These are phyloP conservation scores for Pleurotus tuber-regium DNA, from an alignment of 768 basidiomycete genomes.

Conservation along the genomic window DNA sequence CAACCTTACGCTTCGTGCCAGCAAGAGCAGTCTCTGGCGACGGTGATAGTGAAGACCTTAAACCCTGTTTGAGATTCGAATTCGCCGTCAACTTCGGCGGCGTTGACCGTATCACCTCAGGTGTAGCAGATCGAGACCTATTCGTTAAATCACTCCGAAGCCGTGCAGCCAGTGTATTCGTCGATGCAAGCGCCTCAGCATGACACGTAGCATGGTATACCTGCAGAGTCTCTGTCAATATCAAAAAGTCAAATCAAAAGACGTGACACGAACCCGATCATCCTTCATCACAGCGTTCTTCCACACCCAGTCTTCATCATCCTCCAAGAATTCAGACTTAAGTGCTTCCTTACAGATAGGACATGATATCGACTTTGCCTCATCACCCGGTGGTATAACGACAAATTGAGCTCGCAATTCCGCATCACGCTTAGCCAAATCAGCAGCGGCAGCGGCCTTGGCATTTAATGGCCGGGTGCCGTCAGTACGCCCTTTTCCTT, in stretches of 20 bases:
- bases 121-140: constrained; percentile 75
- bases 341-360: constrained; percentile 95
- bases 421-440: constrained; percentile 70
- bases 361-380: constrained; percentile 81
- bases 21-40: constrained; percentile 50
- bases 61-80: constrained; percentile 32
- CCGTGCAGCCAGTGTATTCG: constrained; percentile 63
- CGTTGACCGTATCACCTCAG: constrained; percentile 53
- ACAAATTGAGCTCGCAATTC: constrained; percentile 78
- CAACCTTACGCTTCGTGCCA: constrained; percentile 78
- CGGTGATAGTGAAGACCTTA: constrained; percentile 32
- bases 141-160: constrained; percentile 57
- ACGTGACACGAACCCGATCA: constrained; percentile 61
- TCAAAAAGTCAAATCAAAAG: neutral
- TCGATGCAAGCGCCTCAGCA: constrained; percentile 70
- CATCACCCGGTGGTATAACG: constrained; percentile 86
- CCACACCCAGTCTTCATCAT: constrained; percentile 99
- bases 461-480: constrained; percentile 47
- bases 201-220: constrained; percentile 95
- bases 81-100: constrained; percentile 35
- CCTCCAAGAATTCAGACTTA: constrained; percentile 90
- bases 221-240: constrained; percentile 34
- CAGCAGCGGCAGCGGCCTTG: constrained; percentile 59
- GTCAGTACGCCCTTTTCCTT: constrained; percentile 68
- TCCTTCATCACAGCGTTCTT: constrained; percentile 85